A percentile compares a stretch with the other conserved stretches of the same genome.
Conservation (phyloP, 179 eudicot species). For the Silene vulgaris region DNA sequence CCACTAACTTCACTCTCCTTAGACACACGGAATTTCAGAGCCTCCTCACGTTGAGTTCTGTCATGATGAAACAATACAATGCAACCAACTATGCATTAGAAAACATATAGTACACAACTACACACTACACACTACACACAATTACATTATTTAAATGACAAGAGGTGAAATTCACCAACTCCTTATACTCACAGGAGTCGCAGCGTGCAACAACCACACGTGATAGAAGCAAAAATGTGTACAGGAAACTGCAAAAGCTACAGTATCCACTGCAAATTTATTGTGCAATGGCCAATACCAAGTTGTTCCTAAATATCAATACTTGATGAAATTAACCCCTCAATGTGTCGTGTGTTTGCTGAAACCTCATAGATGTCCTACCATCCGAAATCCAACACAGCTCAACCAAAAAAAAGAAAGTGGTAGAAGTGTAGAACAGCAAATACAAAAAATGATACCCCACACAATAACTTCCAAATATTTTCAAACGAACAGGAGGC, state of each 20-base stretch:
- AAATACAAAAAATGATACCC: not conserved
- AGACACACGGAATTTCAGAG: slow-evolving; percentile 74
- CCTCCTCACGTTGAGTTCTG: slow-evolving; percentile 91
- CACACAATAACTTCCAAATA: not conserved
- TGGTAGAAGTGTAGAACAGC: not conserved
- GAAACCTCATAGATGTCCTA: not conserved
- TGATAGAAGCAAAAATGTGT: not conserved
- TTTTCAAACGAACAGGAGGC: not conserved
- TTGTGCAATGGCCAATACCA: not conserved
- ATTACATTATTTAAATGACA: not conserved
- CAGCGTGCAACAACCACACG: not conserved
- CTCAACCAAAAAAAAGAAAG: not conserved
- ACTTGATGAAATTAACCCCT: not conserved
- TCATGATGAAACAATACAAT: slow-evolving; percentile 18
- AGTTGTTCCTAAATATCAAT: slow-evolving; percentile 5
- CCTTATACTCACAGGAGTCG: not conserved
- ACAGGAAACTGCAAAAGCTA: not conserved
- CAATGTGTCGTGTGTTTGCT: not conserved
- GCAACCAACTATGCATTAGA: not conserved
- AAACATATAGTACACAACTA: not conserved
- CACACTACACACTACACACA: not conserved
- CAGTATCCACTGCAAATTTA: not conserved
- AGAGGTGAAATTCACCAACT: not conserved
- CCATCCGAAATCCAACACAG: too few relatives aligned
- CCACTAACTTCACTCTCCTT: slow-evolving; percentile 81